Evolutionary conservation across 108 stramenopile species (phyloP).

Genomic region (Hondaea fermentalgiana): DNA sequence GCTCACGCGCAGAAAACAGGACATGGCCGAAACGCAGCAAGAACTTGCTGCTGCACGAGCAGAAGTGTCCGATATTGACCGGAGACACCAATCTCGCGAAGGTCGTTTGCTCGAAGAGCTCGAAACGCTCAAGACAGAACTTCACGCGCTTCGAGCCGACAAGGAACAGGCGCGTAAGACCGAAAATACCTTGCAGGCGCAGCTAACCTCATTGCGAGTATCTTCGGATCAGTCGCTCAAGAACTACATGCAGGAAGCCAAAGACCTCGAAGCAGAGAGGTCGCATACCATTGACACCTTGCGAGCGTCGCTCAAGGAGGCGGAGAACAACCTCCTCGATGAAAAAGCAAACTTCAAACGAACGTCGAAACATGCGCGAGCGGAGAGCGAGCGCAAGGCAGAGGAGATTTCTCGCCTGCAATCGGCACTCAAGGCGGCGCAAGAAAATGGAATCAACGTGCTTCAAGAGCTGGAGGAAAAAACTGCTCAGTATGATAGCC

Average conservation of each 20-base stretch:
- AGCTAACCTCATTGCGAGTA: background rate
- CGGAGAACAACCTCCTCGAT: background rate
- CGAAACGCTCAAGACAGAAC: background rate
- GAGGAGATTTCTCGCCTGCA: background rate
- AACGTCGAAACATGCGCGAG: background rate
- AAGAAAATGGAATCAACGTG: background rate
- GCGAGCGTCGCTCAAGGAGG: background rate
- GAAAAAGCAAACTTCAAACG: background rate
- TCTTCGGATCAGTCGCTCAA: background rate
- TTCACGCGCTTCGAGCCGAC: background rate
- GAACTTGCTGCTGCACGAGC: background rate
- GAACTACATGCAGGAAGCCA: background rate
- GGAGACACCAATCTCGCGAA: background rate
- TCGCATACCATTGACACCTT: background rate
- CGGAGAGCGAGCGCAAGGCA: background rate
- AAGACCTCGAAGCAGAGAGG: background rate
- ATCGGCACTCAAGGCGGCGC: background rate
- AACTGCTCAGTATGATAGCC: background rate
- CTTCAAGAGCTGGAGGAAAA: slow-evolving; percentile 2
- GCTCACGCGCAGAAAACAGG: background rate
- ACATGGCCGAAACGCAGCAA: background rate
- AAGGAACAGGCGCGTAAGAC: background rate
- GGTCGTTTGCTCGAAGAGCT: background rate
- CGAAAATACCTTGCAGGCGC: background rate
- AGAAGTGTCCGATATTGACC: background rate